These are phyloP conservation scores for Amanita fuliginea DNA, from an alignment of 768 basidiomycete genomes.

Conservation along the genomic window DNA sequence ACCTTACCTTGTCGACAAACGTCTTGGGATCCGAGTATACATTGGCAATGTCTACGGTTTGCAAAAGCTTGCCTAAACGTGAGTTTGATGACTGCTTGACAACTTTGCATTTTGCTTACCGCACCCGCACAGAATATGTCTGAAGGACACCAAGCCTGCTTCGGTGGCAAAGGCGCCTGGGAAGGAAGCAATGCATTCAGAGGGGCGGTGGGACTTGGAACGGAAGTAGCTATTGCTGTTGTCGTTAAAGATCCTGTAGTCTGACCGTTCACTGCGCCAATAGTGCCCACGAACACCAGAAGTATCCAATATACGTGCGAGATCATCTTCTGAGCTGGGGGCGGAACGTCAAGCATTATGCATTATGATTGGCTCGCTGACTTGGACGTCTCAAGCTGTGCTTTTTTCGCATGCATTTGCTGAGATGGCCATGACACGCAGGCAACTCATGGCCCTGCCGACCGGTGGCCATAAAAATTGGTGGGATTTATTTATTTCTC, in stretches of 20 bases:
- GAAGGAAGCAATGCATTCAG: constrained; percentile 47
- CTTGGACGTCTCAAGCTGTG: too few relatives aligned
- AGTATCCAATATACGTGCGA: neutral
- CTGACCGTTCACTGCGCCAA: neutral
- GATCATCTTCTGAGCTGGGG: neutral
- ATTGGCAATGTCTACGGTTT: constrained; percentile 74
- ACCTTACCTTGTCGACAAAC: constrained; percentile 60
- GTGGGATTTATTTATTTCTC: too few relatives aligned
- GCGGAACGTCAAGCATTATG: too few relatives aligned
- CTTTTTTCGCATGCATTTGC: too few relatives aligned
- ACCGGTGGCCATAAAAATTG: too few relatives aligned
- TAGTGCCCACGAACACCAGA: neutral
- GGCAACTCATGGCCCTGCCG: too few relatives aligned
- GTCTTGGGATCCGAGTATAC: constrained; percentile 79
- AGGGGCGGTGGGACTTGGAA: constrained; percentile 52
- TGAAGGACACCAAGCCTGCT: constrained; percentile 64
- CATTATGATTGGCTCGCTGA: too few relatives aligned
- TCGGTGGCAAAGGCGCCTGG: constrained; percentile 52
- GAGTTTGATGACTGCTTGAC: neutral
- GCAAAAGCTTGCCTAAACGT: constrained; percentile 45
- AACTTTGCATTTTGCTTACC: constrained; percentile 32
- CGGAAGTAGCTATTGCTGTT: constrained; percentile 42
- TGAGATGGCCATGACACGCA: too few relatives aligned
- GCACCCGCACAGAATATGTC: constrained; percentile 74
- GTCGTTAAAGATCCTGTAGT: constrained; percentile 16